Conservation (phyloP, 2,329 filamentous ascomycete genomes). For the Myriangium duriaei region DNA sequence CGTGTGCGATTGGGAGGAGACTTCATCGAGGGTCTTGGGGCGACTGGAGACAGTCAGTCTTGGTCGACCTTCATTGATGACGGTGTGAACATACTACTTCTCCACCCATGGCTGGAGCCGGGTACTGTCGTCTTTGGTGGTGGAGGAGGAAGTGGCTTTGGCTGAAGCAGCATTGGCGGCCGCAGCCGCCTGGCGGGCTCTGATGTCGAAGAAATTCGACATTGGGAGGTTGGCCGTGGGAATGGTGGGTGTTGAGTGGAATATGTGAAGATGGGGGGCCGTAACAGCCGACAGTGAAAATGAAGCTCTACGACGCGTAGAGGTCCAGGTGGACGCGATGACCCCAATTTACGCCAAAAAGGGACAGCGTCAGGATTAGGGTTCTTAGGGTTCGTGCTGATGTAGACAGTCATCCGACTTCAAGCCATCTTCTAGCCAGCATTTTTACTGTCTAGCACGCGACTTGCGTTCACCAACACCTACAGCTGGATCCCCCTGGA, state of each 20-base stretch:
- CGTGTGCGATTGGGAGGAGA: conserved; percentile 95
- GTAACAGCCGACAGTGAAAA: background rate
- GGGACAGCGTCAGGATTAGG: background rate
- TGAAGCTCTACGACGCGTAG: background rate
- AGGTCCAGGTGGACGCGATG: conserved; percentile 8
- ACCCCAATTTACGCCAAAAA: conserved; percentile 5
- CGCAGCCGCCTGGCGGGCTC: conserved; percentile 62
- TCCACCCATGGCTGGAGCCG: conserved; percentile 90
- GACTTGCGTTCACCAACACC: too few relatives aligned
- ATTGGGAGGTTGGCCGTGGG: conserved; percentile 34
- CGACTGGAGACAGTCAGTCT: conserved; percentile 46
- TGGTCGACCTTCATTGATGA: conserved; percentile 4
- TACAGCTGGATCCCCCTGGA: too few relatives aligned
- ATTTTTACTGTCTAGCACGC: too few relatives aligned
- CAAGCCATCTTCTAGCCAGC: too few relatives aligned
- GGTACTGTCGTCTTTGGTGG: conserved; percentile 42
- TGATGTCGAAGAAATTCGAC: conserved; percentile 91
- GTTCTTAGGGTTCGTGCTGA: too few relatives aligned
- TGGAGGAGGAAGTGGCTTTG: conserved; percentile 45
- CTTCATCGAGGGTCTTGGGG: conserved; percentile 85
- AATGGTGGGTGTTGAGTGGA: too few relatives aligned
- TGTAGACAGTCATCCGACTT: too few relatives aligned
- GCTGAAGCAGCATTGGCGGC: conserved; percentile 55
- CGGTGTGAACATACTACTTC: conserved; percentile 64
- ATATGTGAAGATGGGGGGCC: background rate